phyloP scores from a whole-genome alignment of 2,329 filamentous ascomycete genomes.

The Fusarium sp. region DNA sequence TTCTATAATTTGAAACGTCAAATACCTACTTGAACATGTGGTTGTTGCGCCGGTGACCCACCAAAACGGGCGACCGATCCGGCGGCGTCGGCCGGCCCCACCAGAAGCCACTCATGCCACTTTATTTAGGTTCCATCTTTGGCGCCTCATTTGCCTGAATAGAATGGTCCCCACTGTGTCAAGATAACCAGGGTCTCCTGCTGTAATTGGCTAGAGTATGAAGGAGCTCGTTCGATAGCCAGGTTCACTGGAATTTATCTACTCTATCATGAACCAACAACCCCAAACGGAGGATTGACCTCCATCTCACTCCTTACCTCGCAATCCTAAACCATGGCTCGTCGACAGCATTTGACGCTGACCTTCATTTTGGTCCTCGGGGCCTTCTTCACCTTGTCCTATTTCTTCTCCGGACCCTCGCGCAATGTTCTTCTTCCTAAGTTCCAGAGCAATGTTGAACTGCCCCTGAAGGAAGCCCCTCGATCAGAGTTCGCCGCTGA shows the following conservation, averaged over 20 bases:
- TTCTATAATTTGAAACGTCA: neutral
- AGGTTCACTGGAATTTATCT: conserved; percentile 32
- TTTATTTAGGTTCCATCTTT: conserved; percentile 20
- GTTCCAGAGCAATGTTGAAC: conserved; percentile 41
- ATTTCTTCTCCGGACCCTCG: conserved; percentile 67
- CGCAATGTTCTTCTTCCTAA: conserved; percentile 30
- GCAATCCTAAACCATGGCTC: conserved; percentile 59
- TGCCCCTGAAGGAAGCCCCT: conserved; percentile 48
- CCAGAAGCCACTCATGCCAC: conserved; percentile 35
- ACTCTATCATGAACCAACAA: conserved; percentile 44
- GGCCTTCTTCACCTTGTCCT: conserved; percentile 69
- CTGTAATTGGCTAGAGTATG: conserved; percentile 33
- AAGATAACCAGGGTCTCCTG: conserved; percentile 32
- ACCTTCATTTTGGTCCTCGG: conserved; percentile 68
- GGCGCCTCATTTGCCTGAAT: conserved; percentile 25
- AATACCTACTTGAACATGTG: conserved; percentile 5
- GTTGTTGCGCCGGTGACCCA: conserved; percentile 29
- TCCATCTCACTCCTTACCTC: conserved; percentile 41
- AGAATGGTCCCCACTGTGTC: conserved; percentile 20
- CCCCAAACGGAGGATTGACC: conserved; percentile 41
- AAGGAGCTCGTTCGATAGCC: conserved; percentile 44
- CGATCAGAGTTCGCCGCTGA: conserved; percentile 55
- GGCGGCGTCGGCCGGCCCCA: conserved; percentile 45
- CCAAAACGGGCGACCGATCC: conserved; percentile 28
- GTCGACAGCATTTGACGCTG: conserved; percentile 66